Evolutionary conservation across 2,329 filamentous ascomycete species (phyloP).

Genomic region (Mycosphaerella sp.): DNA sequence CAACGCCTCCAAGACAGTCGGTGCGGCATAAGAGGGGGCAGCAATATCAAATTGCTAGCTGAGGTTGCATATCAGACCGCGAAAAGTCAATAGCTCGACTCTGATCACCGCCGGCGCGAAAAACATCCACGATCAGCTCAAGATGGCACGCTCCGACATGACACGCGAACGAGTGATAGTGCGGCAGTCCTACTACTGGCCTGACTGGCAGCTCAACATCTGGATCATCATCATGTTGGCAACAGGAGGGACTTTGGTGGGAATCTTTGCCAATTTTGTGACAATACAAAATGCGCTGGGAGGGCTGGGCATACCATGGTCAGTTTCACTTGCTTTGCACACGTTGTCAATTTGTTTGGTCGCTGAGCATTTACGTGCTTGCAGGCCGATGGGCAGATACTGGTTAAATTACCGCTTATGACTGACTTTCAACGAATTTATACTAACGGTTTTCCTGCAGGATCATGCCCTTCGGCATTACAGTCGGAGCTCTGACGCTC

Average conservation of each 20-base stretch:
- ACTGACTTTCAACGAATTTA: background rate
- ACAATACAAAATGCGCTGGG: conserved; percentile 49
- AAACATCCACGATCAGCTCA: conserved; percentile 6
- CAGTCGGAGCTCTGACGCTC: conserved; percentile 50
- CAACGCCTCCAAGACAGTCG: background rate
- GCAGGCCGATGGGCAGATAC: conserved; percentile 8
- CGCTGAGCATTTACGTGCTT: conserved; percentile 1
- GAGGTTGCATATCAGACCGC: too few species aligned
- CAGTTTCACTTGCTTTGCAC: conserved; percentile 21
- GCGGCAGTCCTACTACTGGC: conserved; percentile 55
- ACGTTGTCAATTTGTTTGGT: background rate
- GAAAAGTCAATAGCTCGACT: too few species aligned
- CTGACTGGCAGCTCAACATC: conserved; percentile 57
- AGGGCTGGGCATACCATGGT: conserved; percentile 56
- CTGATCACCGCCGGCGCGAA: too few species aligned
- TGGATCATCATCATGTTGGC: conserved; percentile 60
- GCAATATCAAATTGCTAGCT: too few species aligned
- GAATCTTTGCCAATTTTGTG: conserved; percentile 57
- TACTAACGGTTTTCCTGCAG: conserved; percentile 34
- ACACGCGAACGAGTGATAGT: conserved; percentile 37
- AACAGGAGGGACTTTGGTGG: conserved; percentile 51
- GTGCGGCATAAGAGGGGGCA: background rate
- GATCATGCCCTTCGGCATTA: conserved; percentile 60
- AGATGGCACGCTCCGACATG: conserved; percentile 29
- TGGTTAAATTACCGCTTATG: conserved; percentile 1